These are phyloP conservation scores for Leccinum ochraceum DNA, from an alignment of 768 basidiomycete genomes.

Conservation along the genomic window DNA sequence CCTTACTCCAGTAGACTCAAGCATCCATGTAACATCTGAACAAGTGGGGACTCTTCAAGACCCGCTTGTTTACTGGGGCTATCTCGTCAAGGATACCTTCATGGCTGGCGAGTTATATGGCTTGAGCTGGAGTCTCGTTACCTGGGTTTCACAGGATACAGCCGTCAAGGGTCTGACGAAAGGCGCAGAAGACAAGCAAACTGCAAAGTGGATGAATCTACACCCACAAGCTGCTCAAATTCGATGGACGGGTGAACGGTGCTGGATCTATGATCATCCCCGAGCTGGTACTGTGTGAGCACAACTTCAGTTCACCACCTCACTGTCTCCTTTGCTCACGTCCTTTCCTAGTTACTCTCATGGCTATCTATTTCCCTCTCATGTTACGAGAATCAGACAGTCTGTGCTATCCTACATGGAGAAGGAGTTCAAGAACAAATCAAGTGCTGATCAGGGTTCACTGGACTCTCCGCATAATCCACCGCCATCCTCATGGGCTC, in stretches of 20 bases:
- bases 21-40: constrained; percentile 1
- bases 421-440: constrained; percentile 39
- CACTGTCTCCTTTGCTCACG: constrained; percentile 7
- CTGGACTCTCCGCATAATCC: constrained; percentile 30
- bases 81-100: constrained; percentile 88
- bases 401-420: constrained; percentile 56
- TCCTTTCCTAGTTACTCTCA: constrained; percentile 76
- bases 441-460: constrained; percentile 29
- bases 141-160: constrained; percentile 81
- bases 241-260: constrained; percentile 89
- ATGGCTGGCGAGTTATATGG: constrained; percentile 97
- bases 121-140: constrained; percentile 83
- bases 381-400: constrained; percentile 67
- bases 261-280: constrained; percentile 99
- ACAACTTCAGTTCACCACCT: background rate
- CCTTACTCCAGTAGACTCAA: background rate
- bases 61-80: constrained; percentile 85
- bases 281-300: constrained; percentile 89
- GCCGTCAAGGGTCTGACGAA: constrained; percentile 62
- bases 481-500: constrained; percentile 65
- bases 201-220: constrained; percentile 86
- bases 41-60: constrained; percentile 40
- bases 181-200: constrained; percentile 93
- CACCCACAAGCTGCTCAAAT: constrained; percentile 81
- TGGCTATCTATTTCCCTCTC: constrained; percentile 93